Evolutionary conservation across 768 basidiomycete genomes (phyloP).

Genomic region (Lentinula edodes): DNA sequence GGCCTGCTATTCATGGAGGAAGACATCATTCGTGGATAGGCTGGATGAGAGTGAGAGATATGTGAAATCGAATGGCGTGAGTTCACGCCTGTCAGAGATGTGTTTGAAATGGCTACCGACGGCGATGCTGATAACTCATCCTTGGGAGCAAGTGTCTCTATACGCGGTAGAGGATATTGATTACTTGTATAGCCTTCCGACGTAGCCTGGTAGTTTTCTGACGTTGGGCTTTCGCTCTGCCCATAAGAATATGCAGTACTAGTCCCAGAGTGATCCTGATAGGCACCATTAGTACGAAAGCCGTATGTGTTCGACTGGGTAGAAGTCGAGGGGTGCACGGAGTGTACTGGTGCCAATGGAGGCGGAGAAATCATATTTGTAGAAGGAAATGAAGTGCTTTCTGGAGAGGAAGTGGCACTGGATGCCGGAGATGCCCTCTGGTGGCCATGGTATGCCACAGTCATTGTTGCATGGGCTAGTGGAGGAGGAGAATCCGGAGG

Average conservation of each 20-base stretch:
- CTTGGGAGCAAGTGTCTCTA: constrained; percentile 11
- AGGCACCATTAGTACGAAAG: constrained; percentile 36
- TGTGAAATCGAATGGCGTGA: constrained; percentile 60
- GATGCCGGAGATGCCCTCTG: constrained; percentile 27
- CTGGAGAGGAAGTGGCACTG: constrained; percentile 42
- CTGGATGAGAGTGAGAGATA: constrained; percentile 49
- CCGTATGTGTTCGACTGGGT: constrained; percentile 15
- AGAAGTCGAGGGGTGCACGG: constrained; percentile 12
- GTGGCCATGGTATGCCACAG: constrained; percentile 23
- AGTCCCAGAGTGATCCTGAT: constrained; percentile 35
- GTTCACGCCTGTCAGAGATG: constrained; percentile 27
- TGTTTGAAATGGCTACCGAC: constrained; percentile 20
- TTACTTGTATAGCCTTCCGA: constrained; percentile 13
- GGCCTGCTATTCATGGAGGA: constrained; percentile 7
- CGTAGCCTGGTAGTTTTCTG: constrained; percentile 16
- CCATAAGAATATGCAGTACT: constrained; percentile 30
- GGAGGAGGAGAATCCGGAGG: constrained; percentile 55
- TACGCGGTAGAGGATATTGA: constrained; percentile 18
- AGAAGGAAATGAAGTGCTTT: constrained; percentile 21
- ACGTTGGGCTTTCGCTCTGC: constrained; percentile 26
- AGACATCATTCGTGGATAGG: constrained; percentile 23
- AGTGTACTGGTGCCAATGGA: constrained; percentile 11
- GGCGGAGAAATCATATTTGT: constrained; percentile 17
- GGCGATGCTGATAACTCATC: constrained; percentile 14
- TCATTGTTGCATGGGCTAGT: constrained; percentile 45